Evolutionary conservation across 805 yeast species (phyloP).

Genomic region (Priceomyces carsonii): DNA sequence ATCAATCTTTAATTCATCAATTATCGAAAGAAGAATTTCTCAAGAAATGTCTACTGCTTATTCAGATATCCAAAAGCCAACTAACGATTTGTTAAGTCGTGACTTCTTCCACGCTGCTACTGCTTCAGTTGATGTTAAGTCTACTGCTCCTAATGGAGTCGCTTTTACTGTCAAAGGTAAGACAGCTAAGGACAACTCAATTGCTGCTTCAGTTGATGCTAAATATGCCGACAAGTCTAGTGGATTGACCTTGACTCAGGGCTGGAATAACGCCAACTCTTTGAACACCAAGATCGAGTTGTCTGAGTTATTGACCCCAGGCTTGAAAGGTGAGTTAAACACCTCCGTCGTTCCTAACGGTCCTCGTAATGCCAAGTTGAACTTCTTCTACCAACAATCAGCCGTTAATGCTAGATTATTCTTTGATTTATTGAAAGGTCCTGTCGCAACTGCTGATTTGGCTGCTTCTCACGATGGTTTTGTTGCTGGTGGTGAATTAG

Average conservation of each 20-base stretch:
- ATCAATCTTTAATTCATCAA: neutral
- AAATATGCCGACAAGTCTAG: conserved; percentile 90
- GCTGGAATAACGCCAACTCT: conserved; percentile 94
- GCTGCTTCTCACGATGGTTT: conserved; percentile 95
- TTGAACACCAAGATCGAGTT: conserved; percentile 92
- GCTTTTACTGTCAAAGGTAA: conserved; percentile 93
- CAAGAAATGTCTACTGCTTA: conserved; percentile 67
- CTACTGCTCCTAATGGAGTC: conserved; percentile 95
- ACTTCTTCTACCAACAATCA: conserved; percentile 89
- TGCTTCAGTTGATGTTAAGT: conserved; percentile 84
- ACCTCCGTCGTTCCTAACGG: conserved; percentile 86
- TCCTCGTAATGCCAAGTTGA: conserved; percentile 82
- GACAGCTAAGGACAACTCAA: conserved; percentile 74
- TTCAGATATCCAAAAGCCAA: conserved; percentile 89
- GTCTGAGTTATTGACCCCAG: conserved; percentile 89
- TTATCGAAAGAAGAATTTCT: neutral
- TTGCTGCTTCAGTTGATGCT: conserved; percentile 88
- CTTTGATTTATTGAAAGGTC: conserved; percentile 94
- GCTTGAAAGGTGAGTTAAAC: conserved; percentile 88
- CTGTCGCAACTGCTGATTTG: conserved; percentile 92
- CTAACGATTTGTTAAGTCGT: conserved; percentile 84
- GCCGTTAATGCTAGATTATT: conserved; percentile 92
- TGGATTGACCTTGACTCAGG: conserved; percentile 93
- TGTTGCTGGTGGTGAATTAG: conserved; percentile 95
- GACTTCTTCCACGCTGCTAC: conserved; percentile 94